Evolutionary conservation across 768 basidiomycete species (phyloP), one percentile per base, ranked within the genome.

Genomic region (Agaricus blazei): DNA sequence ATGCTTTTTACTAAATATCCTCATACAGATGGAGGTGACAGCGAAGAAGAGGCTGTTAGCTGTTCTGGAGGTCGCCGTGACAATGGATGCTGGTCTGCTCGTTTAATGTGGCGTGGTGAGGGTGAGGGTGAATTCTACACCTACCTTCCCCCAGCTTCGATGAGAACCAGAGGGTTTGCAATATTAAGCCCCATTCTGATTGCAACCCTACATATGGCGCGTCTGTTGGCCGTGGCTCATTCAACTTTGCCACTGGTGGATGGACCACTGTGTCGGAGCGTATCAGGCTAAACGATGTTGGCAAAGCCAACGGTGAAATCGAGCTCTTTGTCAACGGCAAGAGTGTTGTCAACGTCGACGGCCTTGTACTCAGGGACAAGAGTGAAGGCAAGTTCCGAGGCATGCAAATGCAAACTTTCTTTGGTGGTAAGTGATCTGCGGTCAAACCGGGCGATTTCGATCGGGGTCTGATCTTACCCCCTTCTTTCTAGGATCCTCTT

Each of bases 341-440:
- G 71, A 83, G 81, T 61, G 81, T 85, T 52, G 76, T 90, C 65
- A 78, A 73, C 52, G 76, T 83, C 38, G 62, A 59, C 15, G 82
- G 82, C 15, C 70, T 90, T 24, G 74, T 81, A 55, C 70, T 89
- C 31, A 71, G 82, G 48, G 73, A 79, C 57, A 72, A 70, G 55
- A 66, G 64, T 27, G 67, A 69, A 0, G 80, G 82, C 40, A 75
- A 73, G 58, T 78, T 90, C 62, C 75, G 81, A 34, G 88, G 88
- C 23, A 79, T 87, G 54, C 82, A 82, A 67, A 79, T 84, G 75
- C 84, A 89, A 70, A 85, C 87, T n/a, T 89, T 89, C 79, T 89
- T 90, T 60, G 87, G 87, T 47, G 85, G 82, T 79, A 63, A 40
- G 47, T 56, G 42, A 34, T 58, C 47, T 53, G 29, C 34, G 46